Percentiles rank a stretch among this genome's conserved stretches.
Conservation (phyloP, 176 grass and related monocot species). For the Dendrocalamus sinicus region DNA sequence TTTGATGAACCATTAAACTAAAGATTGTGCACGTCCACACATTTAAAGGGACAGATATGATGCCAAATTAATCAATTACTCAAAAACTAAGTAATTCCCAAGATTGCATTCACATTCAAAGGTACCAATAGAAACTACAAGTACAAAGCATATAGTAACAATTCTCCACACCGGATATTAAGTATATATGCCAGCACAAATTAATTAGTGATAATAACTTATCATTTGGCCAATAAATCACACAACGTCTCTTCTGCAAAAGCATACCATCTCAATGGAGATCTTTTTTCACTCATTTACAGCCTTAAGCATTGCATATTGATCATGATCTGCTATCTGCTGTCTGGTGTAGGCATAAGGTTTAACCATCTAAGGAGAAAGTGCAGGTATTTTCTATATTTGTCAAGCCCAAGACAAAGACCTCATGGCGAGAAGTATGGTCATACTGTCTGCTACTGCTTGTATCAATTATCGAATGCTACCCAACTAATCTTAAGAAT, state of each 20-base stretch:
- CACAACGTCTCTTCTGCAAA: not conserved
- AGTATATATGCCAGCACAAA: not conserved
- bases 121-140: not conserved
- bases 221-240: not conserved
- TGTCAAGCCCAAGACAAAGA: slow-evolving; percentile 8
- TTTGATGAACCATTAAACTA: slow-evolving; percentile 19
- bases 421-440: not conserved
- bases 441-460: not conserved
- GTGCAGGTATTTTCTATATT: not conserved
- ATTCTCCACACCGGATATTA: not conserved
- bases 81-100: not conserved
- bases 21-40: not conserved
- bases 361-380: slow-evolving; percentile 24
- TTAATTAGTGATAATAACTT: not conserved
- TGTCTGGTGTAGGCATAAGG: not conserved
- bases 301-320: not conserved
- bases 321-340: not conserved
- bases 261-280: not conserved
- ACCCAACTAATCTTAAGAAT: not conserved
- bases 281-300: not conserved
- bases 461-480: not conserved
- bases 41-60: not conserved
- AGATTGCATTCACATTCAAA: slow-evolving; percentile 3
- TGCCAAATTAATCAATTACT: not conserved
- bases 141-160: not conserved